phyloP scores from a whole-genome alignment of 805 yeast species.

The Candida sithepensis region DNA sequence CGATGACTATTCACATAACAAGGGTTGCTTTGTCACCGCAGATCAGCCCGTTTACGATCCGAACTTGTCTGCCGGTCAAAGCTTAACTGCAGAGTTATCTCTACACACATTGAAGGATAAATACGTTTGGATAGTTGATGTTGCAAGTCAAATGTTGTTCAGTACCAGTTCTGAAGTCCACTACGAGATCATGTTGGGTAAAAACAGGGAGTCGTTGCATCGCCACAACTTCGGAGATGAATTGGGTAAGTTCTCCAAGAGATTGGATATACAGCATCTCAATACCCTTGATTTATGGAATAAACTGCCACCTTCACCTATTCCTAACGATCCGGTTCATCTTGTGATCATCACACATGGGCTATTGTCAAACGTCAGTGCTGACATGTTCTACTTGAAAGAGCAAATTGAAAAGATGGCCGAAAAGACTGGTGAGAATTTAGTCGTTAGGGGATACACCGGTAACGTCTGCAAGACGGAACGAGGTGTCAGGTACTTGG shows the following conservation, averaged over 20 bases:
- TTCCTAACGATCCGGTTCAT: conserved; percentile 59
- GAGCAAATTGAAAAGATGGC: conserved; percentile 63
- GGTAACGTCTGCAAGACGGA: conserved; percentile 89
- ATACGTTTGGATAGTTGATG: conserved; percentile 77
- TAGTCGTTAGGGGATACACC: conserved; percentile 77
- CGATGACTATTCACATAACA: conserved; percentile 52
- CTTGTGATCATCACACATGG: conserved; percentile 89
- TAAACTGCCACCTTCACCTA: conserved; percentile 44
- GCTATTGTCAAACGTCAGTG: conserved; percentile 81
- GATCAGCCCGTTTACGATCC: conserved; percentile 78
- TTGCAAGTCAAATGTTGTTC: conserved; percentile 76
- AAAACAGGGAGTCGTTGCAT: conserved; percentile 36
- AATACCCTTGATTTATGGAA: conserved; percentile 78
- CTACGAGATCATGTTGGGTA: conserved; percentile 58
- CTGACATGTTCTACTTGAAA: conserved; percentile 85
- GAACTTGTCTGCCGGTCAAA: conserved; percentile 65
- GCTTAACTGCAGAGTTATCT: conserved; percentile 55
- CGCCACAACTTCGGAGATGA: conserved; percentile 14
- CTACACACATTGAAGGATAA: conserved; percentile 56
- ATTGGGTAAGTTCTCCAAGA: conserved; percentile 26
- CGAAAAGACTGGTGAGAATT: conserved; percentile 49
- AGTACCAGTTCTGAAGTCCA: conserved; percentile 63
- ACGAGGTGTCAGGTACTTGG: conserved; percentile 80
- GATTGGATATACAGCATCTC: conserved; percentile 46
- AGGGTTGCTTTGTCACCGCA: conserved; percentile 59